Evolutionary conservation across 495 filamentous ascomycete species (phyloP).

Genomic region (Tuber calosporum): DNA sequence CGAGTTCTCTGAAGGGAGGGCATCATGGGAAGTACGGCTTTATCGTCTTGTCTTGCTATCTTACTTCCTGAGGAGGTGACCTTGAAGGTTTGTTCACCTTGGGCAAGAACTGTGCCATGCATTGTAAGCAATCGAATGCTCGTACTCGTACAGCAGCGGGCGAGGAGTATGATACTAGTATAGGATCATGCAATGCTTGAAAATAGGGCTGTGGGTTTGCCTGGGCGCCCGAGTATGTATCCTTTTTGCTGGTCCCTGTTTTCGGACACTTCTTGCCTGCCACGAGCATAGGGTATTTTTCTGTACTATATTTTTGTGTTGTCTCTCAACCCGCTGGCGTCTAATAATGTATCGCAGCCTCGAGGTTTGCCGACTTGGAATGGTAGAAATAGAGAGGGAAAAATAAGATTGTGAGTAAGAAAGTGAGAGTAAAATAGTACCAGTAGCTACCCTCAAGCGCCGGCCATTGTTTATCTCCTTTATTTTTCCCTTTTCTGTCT

Average conservation of each 20-base stretch:
- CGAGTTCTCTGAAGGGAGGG: not conserved
- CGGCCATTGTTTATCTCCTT: not conserved
- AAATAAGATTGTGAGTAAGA: not conserved
- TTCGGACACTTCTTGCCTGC: not conserved
- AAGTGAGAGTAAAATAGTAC: not conserved
- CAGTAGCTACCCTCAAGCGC: not conserved
- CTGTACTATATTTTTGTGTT: not conserved
- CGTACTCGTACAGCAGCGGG: not conserved
- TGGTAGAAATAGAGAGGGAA: not conserved
- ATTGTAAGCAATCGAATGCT: not conserved
- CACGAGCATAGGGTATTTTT: not conserved
- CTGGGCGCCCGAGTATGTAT: not conserved
- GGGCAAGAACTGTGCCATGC: not conserved
- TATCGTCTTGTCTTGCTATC: not conserved
- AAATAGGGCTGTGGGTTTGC: not conserved
- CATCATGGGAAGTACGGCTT: not conserved
- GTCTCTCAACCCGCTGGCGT: not conserved
- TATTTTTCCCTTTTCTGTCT: slow-evolving; percentile 1
- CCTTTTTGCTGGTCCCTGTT: not conserved
- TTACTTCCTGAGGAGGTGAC: not conserved
- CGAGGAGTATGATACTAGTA: no score
- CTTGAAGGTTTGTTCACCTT: not conserved
- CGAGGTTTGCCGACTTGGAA: not conserved
- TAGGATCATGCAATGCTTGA: no score
- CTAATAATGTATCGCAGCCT: not conserved